phyloP scores from a whole-genome alignment of 768 basidiomycete species.

The Kwoniella europaea region DNA sequence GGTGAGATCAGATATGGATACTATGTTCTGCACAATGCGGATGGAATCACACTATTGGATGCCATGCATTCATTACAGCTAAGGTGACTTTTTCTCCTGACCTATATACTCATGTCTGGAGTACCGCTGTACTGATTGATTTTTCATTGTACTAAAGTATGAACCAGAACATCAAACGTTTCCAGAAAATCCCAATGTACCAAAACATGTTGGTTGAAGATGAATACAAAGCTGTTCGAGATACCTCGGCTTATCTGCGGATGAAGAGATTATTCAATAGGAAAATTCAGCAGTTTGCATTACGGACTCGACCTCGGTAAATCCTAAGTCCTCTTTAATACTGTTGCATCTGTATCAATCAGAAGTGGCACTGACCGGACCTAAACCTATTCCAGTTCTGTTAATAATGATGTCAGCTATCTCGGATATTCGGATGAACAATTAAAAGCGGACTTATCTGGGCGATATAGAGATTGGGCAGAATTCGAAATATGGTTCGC shows the following conservation, averaged over 20 bases:
- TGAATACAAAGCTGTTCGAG: background rate
- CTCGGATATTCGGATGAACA: background rate
- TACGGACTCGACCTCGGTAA: background rate
- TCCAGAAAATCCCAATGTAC: background rate
- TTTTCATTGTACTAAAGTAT: background rate
- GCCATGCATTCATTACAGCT: slow-evolving; percentile 1
- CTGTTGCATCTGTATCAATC: too few relatives aligned
- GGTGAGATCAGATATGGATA: background rate
- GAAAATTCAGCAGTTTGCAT: background rate
- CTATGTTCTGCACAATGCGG: background rate
- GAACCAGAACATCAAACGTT: background rate
- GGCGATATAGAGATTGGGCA: background rate
- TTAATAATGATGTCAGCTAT: background rate
- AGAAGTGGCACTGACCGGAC: background rate
- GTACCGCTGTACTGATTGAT: too few relatives aligned
- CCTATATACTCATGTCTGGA: too few relatives aligned
- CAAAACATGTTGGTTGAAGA: background rate
- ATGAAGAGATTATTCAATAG: background rate
- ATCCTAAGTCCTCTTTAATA: too few relatives aligned
- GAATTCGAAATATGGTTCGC: background rate
- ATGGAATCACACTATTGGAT: background rate
- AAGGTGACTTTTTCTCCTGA: background rate
- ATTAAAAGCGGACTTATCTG: background rate
- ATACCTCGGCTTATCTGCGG: background rate
- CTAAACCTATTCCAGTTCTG: background rate